Evolutionary conservation across 108 stramenopile species (phyloP), one percentile per base, ranked within the genome.

Genomic region (Cyclotella choctawhatcheeana): DNA sequence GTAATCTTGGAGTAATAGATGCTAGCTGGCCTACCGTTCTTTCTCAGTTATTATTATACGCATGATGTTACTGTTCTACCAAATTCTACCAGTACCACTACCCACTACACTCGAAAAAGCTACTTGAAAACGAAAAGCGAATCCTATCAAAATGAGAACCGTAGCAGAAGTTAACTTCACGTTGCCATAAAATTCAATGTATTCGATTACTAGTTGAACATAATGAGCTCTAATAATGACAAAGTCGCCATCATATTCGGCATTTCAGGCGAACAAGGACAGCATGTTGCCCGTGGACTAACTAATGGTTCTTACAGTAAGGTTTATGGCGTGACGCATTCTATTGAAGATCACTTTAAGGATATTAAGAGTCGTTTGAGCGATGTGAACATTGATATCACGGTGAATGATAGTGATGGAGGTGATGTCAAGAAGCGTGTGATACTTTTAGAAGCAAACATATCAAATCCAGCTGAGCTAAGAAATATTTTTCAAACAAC

Each of bases 211-310:
- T n/a, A n/a, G n/a, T n/a, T n/a, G n/a, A n/a, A n/a, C n/a, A n/a
- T n/a, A n/a, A n/a, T n/a, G n/a, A n/a, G n/a, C n/a, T n/a, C n/a
- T n/a, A n/a, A n/a, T n/a, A 48, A 48, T 32, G 18, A 25, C 52
- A 70, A 70, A 25, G 21, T 21, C 18, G 83, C 81, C 0, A 43
- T 88, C 44, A 83, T 88, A 31, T 86, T 88, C 72, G 88, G 88
- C 29, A 72, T 75, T 6, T 76, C 81, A 5, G 85, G 85, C 47
- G 82, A 83, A 29, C 85, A 88, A 72, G 88, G 88, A 2, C 82
- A 81, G 32, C 53, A 63, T 5, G 85, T 86, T 0, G 47, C 84
- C 10, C 69, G 75, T 59, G 85, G 88, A 17, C 71, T 88, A 30
- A 67, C 81, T 25, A 61, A 55, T 6, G 26, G 29, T 16, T 80